Evolutionary conservation across 306 rosid species (phyloP).

Genomic region (Prinsepia uniflora): DNA sequence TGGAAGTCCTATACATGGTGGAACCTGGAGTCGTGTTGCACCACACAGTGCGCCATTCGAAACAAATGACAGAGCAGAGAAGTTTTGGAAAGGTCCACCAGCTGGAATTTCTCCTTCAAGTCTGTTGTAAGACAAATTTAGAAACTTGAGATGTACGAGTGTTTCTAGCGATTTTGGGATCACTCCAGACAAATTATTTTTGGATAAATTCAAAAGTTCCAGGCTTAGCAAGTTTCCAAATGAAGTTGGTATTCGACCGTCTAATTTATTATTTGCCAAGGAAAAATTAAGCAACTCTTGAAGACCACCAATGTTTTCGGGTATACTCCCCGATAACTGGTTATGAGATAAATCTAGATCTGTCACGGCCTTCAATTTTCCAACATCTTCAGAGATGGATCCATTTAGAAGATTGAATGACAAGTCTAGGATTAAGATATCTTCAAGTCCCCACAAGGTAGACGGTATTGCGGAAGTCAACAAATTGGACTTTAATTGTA

Average conservation of each 20-base stretch:
- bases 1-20: background rate
- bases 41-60: slow-evolving; percentile 24
- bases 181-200: background rate
- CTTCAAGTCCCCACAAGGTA: background rate
- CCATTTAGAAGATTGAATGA: slow-evolving; percentile 10
- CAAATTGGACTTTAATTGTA: background rate
- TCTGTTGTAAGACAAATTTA: slow-evolving; percentile 11
- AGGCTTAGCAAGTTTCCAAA: background rate
- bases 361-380: background rate
- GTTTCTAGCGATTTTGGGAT: slow-evolving; percentile 17
- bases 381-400: background rate
- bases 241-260: background rate
- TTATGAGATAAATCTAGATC: background rate
- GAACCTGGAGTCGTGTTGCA: slow-evolving; percentile 1
- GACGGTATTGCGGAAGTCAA: slow-evolving; percentile 8
- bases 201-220: background rate
- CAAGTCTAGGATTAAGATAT: background rate
- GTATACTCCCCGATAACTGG: background rate
- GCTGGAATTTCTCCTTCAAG: slow-evolving; percentile 27
- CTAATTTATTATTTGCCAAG: background rate
- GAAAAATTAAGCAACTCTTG: background rate
- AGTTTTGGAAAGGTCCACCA: slow-evolving; percentile 12
- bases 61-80: slow-evolving; percentile 26
- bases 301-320: background rate
- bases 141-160: background rate